A percentile compares a stretch with the other conserved stretches of the same genome.
Evolutionary conservation across 306 rosid species (phyloP).

Genomic region (Vachellia pachyceras): DNA sequence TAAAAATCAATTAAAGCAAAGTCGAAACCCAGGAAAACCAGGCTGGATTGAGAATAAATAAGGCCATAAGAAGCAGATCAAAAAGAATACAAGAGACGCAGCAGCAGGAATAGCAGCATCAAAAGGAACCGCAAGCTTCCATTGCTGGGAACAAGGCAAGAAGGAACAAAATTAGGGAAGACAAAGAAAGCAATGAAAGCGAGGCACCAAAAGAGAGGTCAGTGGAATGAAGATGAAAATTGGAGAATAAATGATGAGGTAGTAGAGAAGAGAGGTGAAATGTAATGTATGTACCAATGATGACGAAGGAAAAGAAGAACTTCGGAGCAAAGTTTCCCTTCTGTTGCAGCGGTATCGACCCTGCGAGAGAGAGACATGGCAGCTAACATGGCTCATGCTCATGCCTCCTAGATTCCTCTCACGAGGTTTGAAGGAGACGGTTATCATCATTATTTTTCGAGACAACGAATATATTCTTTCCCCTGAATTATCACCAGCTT

Average conservation of each 20-base stretch:
- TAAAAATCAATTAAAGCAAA: neutral
- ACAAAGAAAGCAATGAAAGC: neutral
- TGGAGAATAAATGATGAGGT: neutral
- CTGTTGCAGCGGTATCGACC: neutral
- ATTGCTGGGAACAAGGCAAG: neutral
- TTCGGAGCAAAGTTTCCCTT: slow-evolving; percentile 8
- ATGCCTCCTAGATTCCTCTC: slow-evolving; percentile 44
- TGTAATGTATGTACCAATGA: neutral
- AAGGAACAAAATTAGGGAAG: neutral
- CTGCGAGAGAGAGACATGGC: slow-evolving; percentile 42
- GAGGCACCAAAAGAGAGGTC: neutral
- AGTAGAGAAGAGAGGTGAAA: neutral
- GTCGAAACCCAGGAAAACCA: neutral
- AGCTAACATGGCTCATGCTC: slow-evolving; percentile 11
- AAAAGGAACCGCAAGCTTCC: slow-evolving; percentile 5
- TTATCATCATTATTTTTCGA: neutral
- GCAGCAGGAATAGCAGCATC: neutral
- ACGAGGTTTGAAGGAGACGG: slow-evolving; percentile 42
- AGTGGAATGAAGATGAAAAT: neutral
- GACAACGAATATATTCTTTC: neutral
- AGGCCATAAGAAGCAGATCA: neutral
- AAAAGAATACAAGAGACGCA: slow-evolving; percentile 21
- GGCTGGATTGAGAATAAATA: neutral
- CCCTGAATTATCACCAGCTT: neutral
- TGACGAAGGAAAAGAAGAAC: slow-evolving; percentile 5